Base-by-base conservation (phyloP, 2,329 filamentous ascomycete genomes). In the Microdochium trichocladiopsis region DNA sequence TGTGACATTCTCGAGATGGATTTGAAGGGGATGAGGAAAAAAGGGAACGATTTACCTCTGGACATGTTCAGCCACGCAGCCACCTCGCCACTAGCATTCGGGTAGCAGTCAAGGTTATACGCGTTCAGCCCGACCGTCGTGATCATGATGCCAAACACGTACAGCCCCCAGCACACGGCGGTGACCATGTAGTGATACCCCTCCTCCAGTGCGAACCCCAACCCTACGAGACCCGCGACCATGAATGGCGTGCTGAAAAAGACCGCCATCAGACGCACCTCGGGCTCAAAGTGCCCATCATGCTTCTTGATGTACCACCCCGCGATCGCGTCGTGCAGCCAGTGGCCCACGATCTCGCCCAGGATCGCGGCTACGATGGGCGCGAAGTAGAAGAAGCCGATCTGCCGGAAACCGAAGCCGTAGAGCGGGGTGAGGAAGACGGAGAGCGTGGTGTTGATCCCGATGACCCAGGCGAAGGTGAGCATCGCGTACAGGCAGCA, bases 331-430 rank as follows among this genome's bases (percentile, higher is more conserved):
- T 83, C 79, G 62, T 83, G 77, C 5, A 82, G 65, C 72, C 72
- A 82, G 63, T 83, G 80, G 6, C 80, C 80, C 4, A 68, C 61
- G 0, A 75, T 52, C 65, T 82, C 78, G 24, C 79, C 81, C 0
- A 83, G 63, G 14, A 80, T 60, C 2, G 76, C 73, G 3, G 73
- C 80, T 1, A 82, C 72, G 24, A 83, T 71, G 2, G 77, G 77
- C 0, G 78, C 76, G 61, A 84, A 82, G 65, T 84, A 83, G 60
- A 83, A 80, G 63, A 63, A 73, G 58, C 76, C 79, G 48, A 81
- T 75, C 50, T 75, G 69, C 47, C 70, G 70, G 0, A 72, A 69
- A 0, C 71, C 73, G 59, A 81, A 79, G 12, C 70, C 68, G 58
- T 82, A 80, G 2, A 77, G 62, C 0, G 73, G 72, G 1, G 69